phyloP scores from a whole-genome alignment of 2,329 filamentous ascomycete species.

The Lecanicillium sp. region DNA sequence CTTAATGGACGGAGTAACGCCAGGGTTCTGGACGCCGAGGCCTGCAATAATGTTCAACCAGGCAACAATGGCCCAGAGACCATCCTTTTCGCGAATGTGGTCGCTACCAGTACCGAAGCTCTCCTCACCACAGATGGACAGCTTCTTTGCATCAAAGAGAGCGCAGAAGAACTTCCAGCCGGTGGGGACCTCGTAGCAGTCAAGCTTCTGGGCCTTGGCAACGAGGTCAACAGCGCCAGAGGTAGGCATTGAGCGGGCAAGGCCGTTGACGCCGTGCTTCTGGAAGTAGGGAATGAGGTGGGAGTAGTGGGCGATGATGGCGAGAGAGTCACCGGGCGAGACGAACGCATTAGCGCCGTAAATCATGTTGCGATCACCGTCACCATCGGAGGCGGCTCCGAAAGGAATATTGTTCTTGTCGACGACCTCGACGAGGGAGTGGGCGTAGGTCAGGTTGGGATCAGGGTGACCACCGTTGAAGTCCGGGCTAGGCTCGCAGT shows the following conservation, averaged over 20 bases:
- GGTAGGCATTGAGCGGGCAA: constrained; percentile 96
- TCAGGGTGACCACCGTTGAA: constrained; percentile 97
- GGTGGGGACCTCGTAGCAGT: constrained; percentile 94
- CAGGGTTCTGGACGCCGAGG: constrained; percentile 73
- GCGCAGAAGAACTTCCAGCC: constrained; percentile 99
- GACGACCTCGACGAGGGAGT: constrained; percentile 87
- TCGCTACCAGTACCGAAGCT: constrained; percentile 97
- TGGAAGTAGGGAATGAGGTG: constrained; percentile 97
- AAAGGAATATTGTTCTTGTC: constrained; percentile 91
- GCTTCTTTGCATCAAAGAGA: constrained; percentile 87
- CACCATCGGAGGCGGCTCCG: constrained; percentile 90
- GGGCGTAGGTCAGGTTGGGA: constrained; percentile 94
- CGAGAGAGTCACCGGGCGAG: constrained; percentile 91
- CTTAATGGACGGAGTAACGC: constrained; percentile 81
- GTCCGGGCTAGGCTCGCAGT: constrained; percentile 86
- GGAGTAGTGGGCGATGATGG: constrained; percentile 96
- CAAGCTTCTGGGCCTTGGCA: constrained; percentile 84
- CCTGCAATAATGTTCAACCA: constrained; percentile 99
- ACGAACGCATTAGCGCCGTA: constrained; percentile 96
- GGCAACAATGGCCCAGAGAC: constrained; percentile 92
- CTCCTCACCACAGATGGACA: constrained; percentile 98
- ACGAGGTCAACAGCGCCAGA: constrained; percentile 93
- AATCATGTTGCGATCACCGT: constrained; percentile 99
- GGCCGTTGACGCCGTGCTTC: constrained; percentile 90
- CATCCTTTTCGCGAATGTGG: constrained; percentile 98